These are phyloP conservation scores for Cryptosporidium canis DNA, from an alignment of 169 alveolate species.

Conservation along the genomic window DNA sequence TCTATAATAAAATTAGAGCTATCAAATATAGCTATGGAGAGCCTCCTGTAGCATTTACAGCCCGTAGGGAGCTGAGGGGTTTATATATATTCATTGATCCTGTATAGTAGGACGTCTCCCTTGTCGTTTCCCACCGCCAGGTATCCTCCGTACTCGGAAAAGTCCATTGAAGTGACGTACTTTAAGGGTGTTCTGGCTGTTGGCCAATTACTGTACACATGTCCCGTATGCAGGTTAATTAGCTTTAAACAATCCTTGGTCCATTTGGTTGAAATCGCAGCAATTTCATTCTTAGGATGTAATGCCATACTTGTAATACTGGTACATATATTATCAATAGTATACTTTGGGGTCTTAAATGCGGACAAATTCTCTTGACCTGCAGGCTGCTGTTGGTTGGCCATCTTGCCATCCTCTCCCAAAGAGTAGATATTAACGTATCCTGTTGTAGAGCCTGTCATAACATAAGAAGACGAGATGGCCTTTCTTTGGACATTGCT, in stretches of 20 bases:
- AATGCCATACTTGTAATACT: constrained; percentile 65
- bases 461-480: constrained; percentile 1
- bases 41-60: too few relatives aligned
- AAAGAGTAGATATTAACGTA: constrained; percentile 33
- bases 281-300: constrained; percentile 56
- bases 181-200: constrained; percentile 67
- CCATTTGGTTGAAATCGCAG: constrained; percentile 70
- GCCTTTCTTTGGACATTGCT: neutral
- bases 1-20: neutral
- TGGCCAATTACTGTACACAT: constrained; percentile 66
- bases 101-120: constrained; percentile 58
- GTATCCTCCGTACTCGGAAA: constrained; percentile 54
- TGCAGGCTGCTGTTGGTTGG: neutral
- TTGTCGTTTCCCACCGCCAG: constrained; percentile 63
- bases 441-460: constrained; percentile 68
- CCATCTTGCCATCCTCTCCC: neutral
- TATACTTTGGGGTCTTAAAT: constrained; percentile 24
- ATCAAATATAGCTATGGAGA: too few relatives aligned
- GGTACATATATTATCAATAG: constrained; percentile 31
- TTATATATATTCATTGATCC: constrained; percentile 20
- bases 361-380: neutral
- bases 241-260: constrained; percentile 51
- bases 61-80: too few relatives aligned
- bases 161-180: constrained; percentile 55
- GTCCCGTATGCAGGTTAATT: constrained; percentile 43